phyloP scores from a whole-genome alignment of 192 early-diverging fungal species.

The Coemansia interrupta region DNA sequence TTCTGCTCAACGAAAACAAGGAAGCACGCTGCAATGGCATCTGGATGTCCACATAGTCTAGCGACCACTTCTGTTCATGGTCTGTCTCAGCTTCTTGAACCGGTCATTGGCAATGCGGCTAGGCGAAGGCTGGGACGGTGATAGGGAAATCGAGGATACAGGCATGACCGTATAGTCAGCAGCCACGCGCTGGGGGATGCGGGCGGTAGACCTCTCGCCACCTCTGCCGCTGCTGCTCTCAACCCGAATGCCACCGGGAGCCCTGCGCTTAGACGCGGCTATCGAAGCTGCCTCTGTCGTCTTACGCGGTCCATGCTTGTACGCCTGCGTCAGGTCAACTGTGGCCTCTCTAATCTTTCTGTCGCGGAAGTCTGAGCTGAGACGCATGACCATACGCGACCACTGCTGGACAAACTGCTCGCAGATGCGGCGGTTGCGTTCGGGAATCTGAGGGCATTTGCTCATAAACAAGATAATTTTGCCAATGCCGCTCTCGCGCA shows the following conservation, averaged over 20 bases:
- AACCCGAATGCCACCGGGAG: slow-evolving; percentile 24
- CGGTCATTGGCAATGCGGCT: slow-evolving; percentile 22
- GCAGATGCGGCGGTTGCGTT: slow-evolving; percentile 65
- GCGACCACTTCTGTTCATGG: slow-evolving; percentile 32
- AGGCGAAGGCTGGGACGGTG: slow-evolving; percentile 11
- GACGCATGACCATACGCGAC: slow-evolving; percentile 79
- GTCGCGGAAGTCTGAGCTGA: slow-evolving; percentile 72
- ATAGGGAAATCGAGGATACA: slow-evolving; percentile 24
- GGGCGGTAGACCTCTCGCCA: slow-evolving; percentile 28
- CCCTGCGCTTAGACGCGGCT: background rate
- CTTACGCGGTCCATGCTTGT: slow-evolving; percentile 7
- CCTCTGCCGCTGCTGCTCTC: slow-evolving; percentile 25
- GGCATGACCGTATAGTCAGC: slow-evolving; percentile 48
- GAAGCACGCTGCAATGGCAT: background rate
- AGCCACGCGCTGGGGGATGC: slow-evolving; percentile 39
- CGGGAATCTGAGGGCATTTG: slow-evolving; percentile 75
- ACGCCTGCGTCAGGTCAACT: slow-evolving; percentile 9
- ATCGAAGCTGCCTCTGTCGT: background rate
- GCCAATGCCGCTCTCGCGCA: slow-evolving; percentile 79
- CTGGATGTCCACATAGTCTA: background rate
- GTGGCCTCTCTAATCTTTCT: slow-evolving; percentile 29
- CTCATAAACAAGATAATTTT: slow-evolving; percentile 86
- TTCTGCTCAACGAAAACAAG: background rate
- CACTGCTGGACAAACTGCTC: slow-evolving; percentile 77
- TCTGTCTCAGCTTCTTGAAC: slow-evolving; percentile 36